Evolutionary conservation across 768 basidiomycete genomes (phyloP).

Genomic region (Lentinula boryana): DNA sequence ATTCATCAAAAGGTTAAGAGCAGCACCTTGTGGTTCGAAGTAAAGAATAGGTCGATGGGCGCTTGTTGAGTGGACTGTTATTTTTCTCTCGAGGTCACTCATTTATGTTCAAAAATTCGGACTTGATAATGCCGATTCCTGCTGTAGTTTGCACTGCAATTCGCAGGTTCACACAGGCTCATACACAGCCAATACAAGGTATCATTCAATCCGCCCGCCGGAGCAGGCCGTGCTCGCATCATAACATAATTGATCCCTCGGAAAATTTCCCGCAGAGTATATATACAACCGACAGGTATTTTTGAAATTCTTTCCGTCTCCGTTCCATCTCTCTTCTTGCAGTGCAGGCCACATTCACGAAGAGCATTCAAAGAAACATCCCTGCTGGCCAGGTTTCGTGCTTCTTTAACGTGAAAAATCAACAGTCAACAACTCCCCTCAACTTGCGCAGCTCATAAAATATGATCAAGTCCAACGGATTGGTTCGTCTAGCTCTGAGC

Average conservation of each 20-base stretch:
- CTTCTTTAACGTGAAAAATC: background rate
- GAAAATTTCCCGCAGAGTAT: background rate
- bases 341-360: background rate
- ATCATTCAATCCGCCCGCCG: background rate
- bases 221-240: background rate
- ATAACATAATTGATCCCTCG: background rate
- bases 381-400: background rate
- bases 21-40: background rate
- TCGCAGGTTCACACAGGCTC: too few relatives aligned
- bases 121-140: too few relatives aligned
- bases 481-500: background rate
- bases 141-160: too few relatives aligned
- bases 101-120: background rate
- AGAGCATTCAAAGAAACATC: background rate
- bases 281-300: background rate
- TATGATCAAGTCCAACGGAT: background rate
- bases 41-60: background rate
- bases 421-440: background rate
- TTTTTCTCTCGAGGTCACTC: too few relatives aligned
- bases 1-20: background rate
- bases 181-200: too few relatives aligned
- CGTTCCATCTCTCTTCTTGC: background rate
- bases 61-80: background rate
- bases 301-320: background rate
- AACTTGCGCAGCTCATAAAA: background rate